Evolutionary conservation across 257 asterid genomes (phyloP).

Genomic region (Nicotiana tomentosiformis): DNA sequence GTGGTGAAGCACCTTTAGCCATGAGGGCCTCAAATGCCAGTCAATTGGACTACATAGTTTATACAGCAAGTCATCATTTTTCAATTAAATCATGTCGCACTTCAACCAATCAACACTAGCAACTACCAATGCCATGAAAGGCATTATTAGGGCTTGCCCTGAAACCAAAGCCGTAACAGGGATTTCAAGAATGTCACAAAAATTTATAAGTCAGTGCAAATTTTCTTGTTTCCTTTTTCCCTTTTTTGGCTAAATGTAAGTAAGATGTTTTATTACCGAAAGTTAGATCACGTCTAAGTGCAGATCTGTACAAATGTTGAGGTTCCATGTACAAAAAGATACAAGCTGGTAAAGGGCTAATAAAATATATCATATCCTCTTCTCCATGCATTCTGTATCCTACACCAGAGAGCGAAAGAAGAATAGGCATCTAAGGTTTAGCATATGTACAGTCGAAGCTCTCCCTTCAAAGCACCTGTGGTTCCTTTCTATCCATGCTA

Average conservation of each 20-base stretch:
- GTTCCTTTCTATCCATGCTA: not conserved
- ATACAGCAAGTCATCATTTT: too few relatives aligned
- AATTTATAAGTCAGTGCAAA: not conserved
- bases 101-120: too few relatives aligned
- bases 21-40: too few relatives aligned
- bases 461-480: not conserved
- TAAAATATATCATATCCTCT: not conserved
- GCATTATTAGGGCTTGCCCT: too few relatives aligned
- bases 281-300: not conserved
- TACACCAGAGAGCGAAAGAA: not conserved
- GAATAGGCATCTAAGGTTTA: not conserved
- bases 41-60: too few relatives aligned
- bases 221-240: not conserved
- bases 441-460: not conserved
- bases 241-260: not conserved
- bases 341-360: not conserved
- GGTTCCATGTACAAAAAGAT: not conserved
- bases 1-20: too few relatives aligned
- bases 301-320: not conserved
- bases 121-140: too few relatives aligned
- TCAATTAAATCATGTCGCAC: too few relatives aligned
- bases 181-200: not conserved
- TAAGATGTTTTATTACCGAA: not conserved
- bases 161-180: not conserved
- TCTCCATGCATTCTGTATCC: not conserved